Evolutionary conservation across 139 green algal species (phyloP), one percentile per base, ranked within the genome.

Genomic region (Chlamydomonas incerta): DNA sequence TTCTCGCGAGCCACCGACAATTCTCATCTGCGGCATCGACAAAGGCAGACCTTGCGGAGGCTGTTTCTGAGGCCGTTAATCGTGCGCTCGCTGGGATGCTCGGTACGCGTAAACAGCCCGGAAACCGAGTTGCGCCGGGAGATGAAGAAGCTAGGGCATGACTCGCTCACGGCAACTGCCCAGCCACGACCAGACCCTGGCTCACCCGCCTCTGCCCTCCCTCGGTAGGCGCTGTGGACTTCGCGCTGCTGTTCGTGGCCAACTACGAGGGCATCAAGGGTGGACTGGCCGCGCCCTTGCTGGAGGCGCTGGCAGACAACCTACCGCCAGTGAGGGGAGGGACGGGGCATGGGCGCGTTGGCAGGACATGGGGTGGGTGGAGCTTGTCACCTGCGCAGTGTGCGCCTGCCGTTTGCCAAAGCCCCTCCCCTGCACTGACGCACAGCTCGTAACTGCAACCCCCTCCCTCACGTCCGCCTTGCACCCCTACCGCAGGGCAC

Each of bases 71-170:
- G 62, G 77, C 77, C 0, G 58, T 24, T 35, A 63, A 84, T 29
- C 9, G 77, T 21, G 77, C 77, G 21, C 77, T 84, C 0, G 24
- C 60, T 5, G 77, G 77, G 14, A 84, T 84, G 77, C 77, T 84
- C 3, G 77, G 77, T 84, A 41, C 74, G 77, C 55, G 2, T 58
- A 15, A n/a, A n/a, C n/a, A n/a, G n/a, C n/a, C n/a, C n/a, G n/a
- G n/a, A n/a, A n/a, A n/a, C n/a, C n/a, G n/a, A n/a, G n/a, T n/a
- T n/a, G n/a, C n/a, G n/a, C n/a, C n/a, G n/a, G n/a, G n/a, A n/a
- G n/a, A n/a, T n/a, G n/a, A n/a, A n/a, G n/a, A n/a, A n/a, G n/a
- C n/a, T n/a, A n/a, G n/a, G n/a, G n/a, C n/a, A n/a, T n/a, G n/a
- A n/a, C n/a, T n/a, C n/a, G n/a, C n/a, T n/a, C n/a, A n/a, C n/a